A percentile compares a stretch with the other conserved stretches of the same genome.
Evolutionary conservation across 805 yeast species (phyloP).

Genomic region (Scheffersomyces stipitis): DNA sequence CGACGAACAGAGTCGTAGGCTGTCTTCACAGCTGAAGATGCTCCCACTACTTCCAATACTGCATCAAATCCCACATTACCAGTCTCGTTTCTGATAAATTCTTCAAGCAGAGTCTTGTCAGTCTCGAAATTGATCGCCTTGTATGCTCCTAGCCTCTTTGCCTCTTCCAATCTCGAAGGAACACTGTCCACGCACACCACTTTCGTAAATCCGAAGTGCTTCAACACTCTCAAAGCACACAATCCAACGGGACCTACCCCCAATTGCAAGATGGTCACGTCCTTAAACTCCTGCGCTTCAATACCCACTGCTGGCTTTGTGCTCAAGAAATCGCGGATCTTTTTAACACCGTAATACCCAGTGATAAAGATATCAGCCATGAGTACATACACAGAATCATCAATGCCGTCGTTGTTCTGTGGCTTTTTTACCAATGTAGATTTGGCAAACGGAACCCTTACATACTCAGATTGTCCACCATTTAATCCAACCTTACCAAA

Average conservation of each 20-base stretch:
- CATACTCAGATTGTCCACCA: constrained; percentile 66
- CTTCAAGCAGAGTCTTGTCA: constrained; percentile 26
- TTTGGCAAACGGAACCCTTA: constrained; percentile 57
- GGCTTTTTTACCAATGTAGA: constrained; percentile 50
- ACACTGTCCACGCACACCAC: constrained; percentile 51
- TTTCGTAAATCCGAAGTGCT: constrained; percentile 42
- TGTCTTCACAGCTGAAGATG: constrained; percentile 47
- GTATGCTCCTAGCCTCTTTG: constrained; percentile 48
- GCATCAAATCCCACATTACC: constrained; percentile 58
- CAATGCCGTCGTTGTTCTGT: constrained; percentile 17
- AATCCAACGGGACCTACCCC: constrained; percentile 66
- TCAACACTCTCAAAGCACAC: constrained; percentile 49
- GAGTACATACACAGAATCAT: constrained; percentile 49
- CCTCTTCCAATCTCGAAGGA: constrained; percentile 46
- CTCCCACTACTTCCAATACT: constrained; percentile 61
- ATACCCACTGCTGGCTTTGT: constrained; percentile 25
- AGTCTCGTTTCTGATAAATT: constrained; percentile 35
- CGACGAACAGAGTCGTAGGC: constrained; percentile 56
- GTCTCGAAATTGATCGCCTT: constrained; percentile 44
- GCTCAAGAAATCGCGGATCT: constrained; percentile 43
- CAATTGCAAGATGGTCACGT: constrained; percentile 46
- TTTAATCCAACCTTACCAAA: constrained; percentile 58
- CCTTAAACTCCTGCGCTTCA: constrained; percentile 11
- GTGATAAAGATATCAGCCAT: constrained; percentile 69
- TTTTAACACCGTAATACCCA: constrained; percentile 58